These are phyloP conservation scores for Chloroidium sp. DNA, from an alignment of 163 green algal species.

Conservation along the genomic window DNA sequence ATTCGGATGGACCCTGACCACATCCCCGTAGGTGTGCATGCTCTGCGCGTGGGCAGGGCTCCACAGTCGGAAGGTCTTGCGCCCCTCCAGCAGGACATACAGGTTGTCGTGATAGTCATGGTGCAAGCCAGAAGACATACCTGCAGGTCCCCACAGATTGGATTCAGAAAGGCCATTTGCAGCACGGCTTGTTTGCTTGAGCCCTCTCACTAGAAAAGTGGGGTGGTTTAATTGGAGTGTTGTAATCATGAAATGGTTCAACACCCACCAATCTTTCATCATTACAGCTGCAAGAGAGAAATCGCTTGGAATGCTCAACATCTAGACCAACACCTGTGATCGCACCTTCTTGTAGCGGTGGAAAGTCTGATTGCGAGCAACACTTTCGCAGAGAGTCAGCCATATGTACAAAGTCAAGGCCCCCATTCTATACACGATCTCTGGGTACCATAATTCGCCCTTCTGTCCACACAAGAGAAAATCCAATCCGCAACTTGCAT, in stretches of 20 bases:
- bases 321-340: too few species aligned
- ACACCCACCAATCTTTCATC: neutral
- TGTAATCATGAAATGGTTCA: neutral
- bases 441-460: too few species aligned
- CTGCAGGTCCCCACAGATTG: slow-evolving; percentile 14
- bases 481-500: too few species aligned
- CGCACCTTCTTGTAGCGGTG: too few species aligned
- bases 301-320: too few species aligned
- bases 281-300: neutral
- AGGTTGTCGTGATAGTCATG: slow-evolving; percentile 92
- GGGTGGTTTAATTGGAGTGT: neutral
- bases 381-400: too few species aligned
- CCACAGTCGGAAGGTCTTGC: slow-evolving; percentile 77
- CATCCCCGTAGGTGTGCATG: slow-evolving; percentile 64
- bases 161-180: neutral
- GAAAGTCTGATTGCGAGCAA: too few species aligned
- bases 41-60: slow-evolving; percentile 32
- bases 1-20: slow-evolving; percentile 36
- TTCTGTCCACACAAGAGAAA: too few species aligned
- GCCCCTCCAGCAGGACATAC: slow-evolving; percentile 73
- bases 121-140: slow-evolving; percentile 69
- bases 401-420: too few species aligned
- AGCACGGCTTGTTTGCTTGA: neutral
- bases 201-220: neutral
- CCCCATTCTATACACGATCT: too few species aligned